Conservation (phyloP, 225 moss, liverwort and hornwort species). For the Marchantia paleacea region DNA sequence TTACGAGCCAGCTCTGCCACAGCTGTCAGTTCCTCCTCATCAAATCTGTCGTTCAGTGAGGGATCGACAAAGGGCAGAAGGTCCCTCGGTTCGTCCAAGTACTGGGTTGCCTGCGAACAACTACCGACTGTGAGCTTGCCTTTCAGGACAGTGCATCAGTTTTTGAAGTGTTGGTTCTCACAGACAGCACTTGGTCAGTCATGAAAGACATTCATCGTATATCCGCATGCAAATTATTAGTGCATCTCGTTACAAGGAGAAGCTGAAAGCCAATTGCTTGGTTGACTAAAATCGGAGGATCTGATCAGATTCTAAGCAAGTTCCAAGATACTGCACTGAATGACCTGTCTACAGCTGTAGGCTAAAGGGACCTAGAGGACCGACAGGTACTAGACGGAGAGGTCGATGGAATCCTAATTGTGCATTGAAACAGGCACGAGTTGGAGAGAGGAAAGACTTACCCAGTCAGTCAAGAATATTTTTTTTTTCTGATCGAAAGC, state of each 20-base stretch:
- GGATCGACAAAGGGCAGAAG: constrained; percentile 30
- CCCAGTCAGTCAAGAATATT: constrained; percentile 17
- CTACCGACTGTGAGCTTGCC: neutral
- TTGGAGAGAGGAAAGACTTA: constrained; percentile 13
- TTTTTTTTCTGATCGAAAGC: constrained; percentile 11
- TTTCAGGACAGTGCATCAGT: neutral
- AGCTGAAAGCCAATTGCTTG: no score
- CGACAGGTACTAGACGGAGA: neutral
- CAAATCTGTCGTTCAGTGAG: constrained; percentile 11
- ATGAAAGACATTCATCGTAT: no score
- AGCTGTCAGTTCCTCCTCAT: constrained; percentile 16
- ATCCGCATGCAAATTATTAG: no score
- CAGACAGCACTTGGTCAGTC: no score
- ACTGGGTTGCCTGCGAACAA: constrained; percentile 23
- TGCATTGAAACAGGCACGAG: neutral
- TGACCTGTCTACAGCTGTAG: no score
- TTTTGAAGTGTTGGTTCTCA: no score
- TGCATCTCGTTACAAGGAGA: no score
- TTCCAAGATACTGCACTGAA: no score
- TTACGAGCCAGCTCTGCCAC: constrained; percentile 23
- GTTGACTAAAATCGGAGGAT: no score
- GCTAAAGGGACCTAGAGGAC: no score
- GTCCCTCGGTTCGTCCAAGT: constrained; percentile 4
- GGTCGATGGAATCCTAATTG: neutral
- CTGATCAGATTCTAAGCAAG: no score